Evolutionary conservation across 2,329 filamentous ascomycete genomes (phyloP).

Genomic region (Cercospora sp.): DNA sequence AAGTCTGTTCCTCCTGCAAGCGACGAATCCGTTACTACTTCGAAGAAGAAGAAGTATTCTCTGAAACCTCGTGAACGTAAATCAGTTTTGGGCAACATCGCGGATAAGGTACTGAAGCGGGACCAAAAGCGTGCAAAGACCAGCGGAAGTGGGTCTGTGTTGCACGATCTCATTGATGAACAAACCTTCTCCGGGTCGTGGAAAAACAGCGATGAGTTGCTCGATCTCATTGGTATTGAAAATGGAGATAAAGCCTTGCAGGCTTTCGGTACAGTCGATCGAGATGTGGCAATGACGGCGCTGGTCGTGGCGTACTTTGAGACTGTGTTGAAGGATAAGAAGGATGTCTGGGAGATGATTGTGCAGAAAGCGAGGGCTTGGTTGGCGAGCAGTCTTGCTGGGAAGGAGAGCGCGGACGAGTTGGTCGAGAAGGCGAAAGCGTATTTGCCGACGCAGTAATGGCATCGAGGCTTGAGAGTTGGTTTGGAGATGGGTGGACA

Average conservation of each 20-base stretch:
- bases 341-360: constrained; percentile 65
- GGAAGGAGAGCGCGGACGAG: constrained; percentile 5
- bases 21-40: neutral
- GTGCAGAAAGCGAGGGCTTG: constrained; percentile 57
- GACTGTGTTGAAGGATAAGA: constrained; percentile 45
- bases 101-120: neutral
- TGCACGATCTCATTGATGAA: constrained; percentile 53
- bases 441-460: neutral
- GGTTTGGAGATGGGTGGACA: no score
- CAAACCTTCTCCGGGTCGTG: constrained; percentile 61
- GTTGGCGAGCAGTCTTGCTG: constrained; percentile 15
- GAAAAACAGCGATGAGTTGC: constrained; percentile 38
- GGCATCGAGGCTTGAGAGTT: neutral
- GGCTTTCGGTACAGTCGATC: constrained; percentile 17
- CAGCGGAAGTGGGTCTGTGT: constrained; percentile 14
- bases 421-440: neutral
- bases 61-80: no score
- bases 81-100: no score
- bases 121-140: neutral
- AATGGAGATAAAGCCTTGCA: neutral
- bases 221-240: constrained; percentile 26
- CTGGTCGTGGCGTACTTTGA: constrained; percentile 55
- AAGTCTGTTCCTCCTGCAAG: no score
- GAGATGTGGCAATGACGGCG: constrained; percentile 39
- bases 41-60: neutral